Conservation (phyloP, 306 rosid genomes). For the Sicyos edulis region DNA sequence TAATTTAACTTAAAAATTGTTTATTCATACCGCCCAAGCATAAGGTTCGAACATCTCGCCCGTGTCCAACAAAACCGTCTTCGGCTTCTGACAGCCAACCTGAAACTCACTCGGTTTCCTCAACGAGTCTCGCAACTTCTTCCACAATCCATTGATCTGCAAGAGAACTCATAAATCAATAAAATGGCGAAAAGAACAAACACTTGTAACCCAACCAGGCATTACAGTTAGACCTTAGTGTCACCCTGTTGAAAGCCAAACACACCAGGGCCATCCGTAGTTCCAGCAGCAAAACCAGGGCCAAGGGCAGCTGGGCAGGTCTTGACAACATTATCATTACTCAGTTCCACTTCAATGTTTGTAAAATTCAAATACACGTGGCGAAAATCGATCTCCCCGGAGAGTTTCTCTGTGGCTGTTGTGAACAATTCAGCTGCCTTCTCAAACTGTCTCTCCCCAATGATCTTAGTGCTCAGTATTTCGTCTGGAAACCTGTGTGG, state of each 20-base stretch:
- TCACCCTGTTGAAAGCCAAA: conserved; percentile 86
- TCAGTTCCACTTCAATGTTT: conserved; percentile 47
- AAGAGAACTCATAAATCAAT: background rate
- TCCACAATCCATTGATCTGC: conserved; percentile 61
- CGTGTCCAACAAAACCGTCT: conserved; percentile 55
- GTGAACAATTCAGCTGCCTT: conserved; percentile 48
- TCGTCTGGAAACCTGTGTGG: conserved; percentile 65
- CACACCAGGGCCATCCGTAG: conserved; percentile 81
- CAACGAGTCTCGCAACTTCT: conserved; percentile 35
- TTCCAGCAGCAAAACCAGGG: conserved; percentile 92
- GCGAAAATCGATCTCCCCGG: conserved; percentile 51
- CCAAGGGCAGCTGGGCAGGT: conserved; percentile 90
- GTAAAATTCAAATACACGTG: conserved; percentile 69
- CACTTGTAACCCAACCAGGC: background rate
- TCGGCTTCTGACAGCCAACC: conserved; percentile 66
- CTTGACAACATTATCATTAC: conserved; percentile 36
- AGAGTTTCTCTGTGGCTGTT: conserved; percentile 48
- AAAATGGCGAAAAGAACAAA: background rate
- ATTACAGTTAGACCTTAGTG: conserved; percentile 41
- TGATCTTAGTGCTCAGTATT: conserved; percentile 61
- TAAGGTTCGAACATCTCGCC: conserved; percentile 84
- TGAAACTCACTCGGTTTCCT: conserved; percentile 59
- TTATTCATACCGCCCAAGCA: conserved; percentile 72
- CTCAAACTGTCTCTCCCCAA: conserved; percentile 65
- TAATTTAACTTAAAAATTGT: no score